A percentile compares a stretch with the other conserved stretches of the same genome.
These are phyloP conservation scores for Aphanomyces stellatus DNA, from an alignment of 352 stramenopile species.

Conservation along the genomic window DNA sequence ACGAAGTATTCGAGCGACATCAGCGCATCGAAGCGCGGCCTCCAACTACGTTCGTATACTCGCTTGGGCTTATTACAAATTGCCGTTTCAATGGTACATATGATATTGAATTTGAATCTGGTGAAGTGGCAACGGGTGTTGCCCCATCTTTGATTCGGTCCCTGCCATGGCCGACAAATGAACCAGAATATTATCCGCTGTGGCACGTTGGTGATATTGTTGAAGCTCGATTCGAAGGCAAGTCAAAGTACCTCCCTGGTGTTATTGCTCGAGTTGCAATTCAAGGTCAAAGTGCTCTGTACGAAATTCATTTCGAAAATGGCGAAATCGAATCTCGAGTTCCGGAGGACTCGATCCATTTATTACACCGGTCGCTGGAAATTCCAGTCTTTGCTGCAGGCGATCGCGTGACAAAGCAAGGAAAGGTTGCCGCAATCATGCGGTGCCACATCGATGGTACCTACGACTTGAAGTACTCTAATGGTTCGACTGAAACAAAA, in stretches of 20 bases:
- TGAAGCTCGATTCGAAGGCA: not conserved
- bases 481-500: not conserved
- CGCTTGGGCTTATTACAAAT: constrained; percentile 16
- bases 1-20: constrained; percentile 3
- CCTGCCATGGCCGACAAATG: constrained; percentile 1
- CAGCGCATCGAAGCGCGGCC: constrained; percentile 5
- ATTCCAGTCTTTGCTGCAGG: not conserved
- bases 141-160: not conserved
- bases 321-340: not conserved
- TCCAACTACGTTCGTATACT: not conserved
- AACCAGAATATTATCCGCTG: constrained; percentile 3
- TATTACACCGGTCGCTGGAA: not conserved
- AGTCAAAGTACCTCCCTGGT: constrained; percentile 2
- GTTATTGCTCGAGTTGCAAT: not conserved
- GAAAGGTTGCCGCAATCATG: not conserved
- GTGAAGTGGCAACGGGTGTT: not conserved
- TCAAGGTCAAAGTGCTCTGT: not conserved
- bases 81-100: constrained; percentile 33
- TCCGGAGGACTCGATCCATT: constrained; percentile 4
- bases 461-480: constrained; percentile 4
- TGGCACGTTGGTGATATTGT: constrained; percentile 14
- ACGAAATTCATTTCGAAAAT: constrained; percentile 15
- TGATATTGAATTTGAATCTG: constrained; percentile 37
- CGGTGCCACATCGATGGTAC: not conserved
- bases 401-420: not conserved